Evolutionary conservation across 805 yeast genomes (phyloP).

Genomic region (Schwanniomyces polymorphus): DNA sequence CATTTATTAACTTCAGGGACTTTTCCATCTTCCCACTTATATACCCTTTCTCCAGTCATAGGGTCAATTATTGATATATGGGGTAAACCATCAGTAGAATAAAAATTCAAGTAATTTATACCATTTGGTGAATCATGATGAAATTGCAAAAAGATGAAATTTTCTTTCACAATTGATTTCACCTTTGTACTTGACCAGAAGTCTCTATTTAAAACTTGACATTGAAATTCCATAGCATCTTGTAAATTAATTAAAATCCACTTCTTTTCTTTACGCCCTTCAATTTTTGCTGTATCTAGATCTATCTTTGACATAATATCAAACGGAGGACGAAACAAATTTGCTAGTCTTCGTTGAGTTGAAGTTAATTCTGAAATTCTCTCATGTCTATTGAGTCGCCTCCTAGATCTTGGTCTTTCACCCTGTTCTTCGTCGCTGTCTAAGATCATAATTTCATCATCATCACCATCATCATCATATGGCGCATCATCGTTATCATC

Average conservation of each 20-base stretch:
- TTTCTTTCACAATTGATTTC: conserved; percentile 60
- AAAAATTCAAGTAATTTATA: conserved; percentile 65
- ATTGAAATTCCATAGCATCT: conserved; percentile 78
- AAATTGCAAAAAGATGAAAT: conserved; percentile 85
- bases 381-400: conserved; percentile 22
- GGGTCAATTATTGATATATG: conserved; percentile 94
- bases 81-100: conserved; percentile 71
- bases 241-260: conserved; percentile 92
- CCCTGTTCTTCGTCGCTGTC: conserved; percentile 27
- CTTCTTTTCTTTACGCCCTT: conserved; percentile 63
- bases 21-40: conserved; percentile 64
- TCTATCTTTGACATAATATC: conserved; percentile 72
- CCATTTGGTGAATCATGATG: conserved; percentile 79
- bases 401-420: conserved; percentile 21
- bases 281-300: conserved; percentile 70
- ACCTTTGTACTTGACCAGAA: conserved; percentile 77
- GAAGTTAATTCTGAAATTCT: conserved; percentile 38
- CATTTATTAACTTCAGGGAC: conserved; percentile 63
- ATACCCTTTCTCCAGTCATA: conserved; percentile 88
- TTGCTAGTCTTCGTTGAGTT: conserved; percentile 71
- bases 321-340: conserved; percentile 89
- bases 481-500: conserved; percentile 21
- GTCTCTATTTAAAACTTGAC: conserved; percentile 90
- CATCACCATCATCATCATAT: conserved; percentile 27
- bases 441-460: conserved; percentile 26